Base-by-base conservation (phyloP, 176 grass and related monocot genomes). In the Otatea glauca region DNA sequence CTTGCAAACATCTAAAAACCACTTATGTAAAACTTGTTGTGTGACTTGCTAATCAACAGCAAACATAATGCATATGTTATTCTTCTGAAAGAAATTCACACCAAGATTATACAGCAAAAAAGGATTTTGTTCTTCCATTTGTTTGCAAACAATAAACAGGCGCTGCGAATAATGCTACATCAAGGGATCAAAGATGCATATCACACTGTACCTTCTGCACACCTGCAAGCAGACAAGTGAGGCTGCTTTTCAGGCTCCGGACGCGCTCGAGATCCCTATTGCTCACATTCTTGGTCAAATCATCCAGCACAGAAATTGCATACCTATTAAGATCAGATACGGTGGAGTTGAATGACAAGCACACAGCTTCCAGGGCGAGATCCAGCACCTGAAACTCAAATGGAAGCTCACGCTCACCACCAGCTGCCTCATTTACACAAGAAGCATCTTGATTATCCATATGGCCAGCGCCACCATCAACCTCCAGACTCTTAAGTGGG, bases 321-420 rank as follows among this genome's bases (percentile, higher is more conserved):
- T 87, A 80, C 69, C 86, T 95, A 86, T 98, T 91, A 53, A 98
- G 89, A 55, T 89, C 91, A 83, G 83, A 76, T 17, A 95, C 96
- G 15, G 78, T 94, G 11, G 71, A 83, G 29, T 94, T 93, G 65
- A 98, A 81, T 9, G 75, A 86, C 7, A 78, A 81, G 76, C 96
- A 98, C 16, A 98, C 91, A 69, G 86, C 68, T 85, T 95, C 96
- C 1, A 98, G 89, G 11, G 93, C 93, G 18, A 98, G 62, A 85
- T 98, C 96, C 58, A 98, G 83, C 24, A 98, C 96, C 85, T 98
- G 96, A 75, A 98, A 95, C 77, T 98, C 96, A 63, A 98, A 98
- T 2, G 96, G 93, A 65, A 98, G 84, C 82, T 95, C 91, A 5
- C 79, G 89, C 75, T 94, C 93, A 54, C 82, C 87, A 48, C 88